Conservation (phyloP, 805 yeast species). For the Huiozyma sinensis region DNA sequence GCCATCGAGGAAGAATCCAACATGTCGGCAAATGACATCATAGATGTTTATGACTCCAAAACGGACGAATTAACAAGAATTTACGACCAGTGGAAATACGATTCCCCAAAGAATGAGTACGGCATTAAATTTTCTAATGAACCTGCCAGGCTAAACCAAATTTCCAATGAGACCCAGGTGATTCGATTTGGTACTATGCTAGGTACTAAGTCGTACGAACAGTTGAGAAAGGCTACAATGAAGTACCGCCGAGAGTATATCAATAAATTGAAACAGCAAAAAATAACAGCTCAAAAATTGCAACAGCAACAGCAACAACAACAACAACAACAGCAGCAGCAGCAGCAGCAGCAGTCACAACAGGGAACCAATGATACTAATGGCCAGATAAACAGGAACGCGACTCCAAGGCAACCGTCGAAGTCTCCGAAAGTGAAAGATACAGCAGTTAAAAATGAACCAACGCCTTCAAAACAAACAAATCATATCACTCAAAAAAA, state of each 20-base stretch:
- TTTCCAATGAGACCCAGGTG: conserved; percentile 76
- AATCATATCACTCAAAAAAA: too few species aligned
- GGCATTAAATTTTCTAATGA: conserved; percentile 54
- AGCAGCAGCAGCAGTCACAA: neutral
- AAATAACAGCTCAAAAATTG: conserved; percentile 17
- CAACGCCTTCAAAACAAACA: neutral
- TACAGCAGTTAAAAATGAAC: conserved; percentile 2
- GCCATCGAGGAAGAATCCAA: conserved; percentile 23
- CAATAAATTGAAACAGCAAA: conserved; percentile 28
- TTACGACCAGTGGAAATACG: conserved; percentile 58
- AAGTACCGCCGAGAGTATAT: conserved; percentile 53
- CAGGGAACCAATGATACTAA: neutral
- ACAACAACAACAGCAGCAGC: conserved; percentile 1
- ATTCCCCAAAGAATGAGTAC: conserved; percentile 39
- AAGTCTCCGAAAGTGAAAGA: conserved; percentile 1
- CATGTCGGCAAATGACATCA: conserved; percentile 11
- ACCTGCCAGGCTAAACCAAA: conserved; percentile 74
- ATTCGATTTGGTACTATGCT: conserved; percentile 89
- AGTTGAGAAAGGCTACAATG: conserved; percentile 57
- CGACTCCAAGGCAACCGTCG: neutral
- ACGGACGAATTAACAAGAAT: conserved; percentile 38
- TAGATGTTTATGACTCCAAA: conserved; percentile 38
- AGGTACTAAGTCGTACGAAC: conserved; percentile 74
- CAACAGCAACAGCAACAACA: neutral
- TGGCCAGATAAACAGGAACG: neutral